A percentile compares a stretch with the other conserved stretches of the same genome.
These are phyloP conservation scores for Tylopilus orsonianus DNA, from an alignment of 1,284 basidiomycete genomes.

Conservation along the genomic window DNA sequence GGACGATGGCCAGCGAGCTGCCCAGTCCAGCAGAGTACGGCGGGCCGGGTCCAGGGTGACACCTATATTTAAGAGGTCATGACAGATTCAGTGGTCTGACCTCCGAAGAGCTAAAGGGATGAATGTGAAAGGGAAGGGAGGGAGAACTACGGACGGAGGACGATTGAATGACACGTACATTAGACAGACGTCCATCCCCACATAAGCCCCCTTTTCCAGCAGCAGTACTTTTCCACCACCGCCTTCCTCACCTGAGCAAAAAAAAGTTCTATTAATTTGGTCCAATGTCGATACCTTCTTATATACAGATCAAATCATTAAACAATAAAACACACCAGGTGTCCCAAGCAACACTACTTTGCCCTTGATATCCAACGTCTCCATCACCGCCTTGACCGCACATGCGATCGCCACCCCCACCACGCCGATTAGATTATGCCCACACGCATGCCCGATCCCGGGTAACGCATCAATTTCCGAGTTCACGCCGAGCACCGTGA, in stretches of 20 bases:
- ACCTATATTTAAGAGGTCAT: constrained; percentile 43
- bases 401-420: constrained; percentile 67
- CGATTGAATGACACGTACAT: constrained; percentile 44
- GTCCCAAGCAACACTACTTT: constrained; percentile 73
- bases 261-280: too few relatives aligned
- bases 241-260: constrained; percentile 74
- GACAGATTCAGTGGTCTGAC: not conserved
- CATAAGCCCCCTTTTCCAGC: constrained; percentile 63
- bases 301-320: too few relatives aligned
- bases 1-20: constrained; percentile 52
- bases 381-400: constrained; percentile 57
- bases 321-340: constrained; percentile 45
- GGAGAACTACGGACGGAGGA: not conserved
- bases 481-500: constrained; percentile 62
- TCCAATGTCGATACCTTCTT: too few relatives aligned
- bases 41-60: constrained; percentile 63
- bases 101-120: too few relatives aligned
- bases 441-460: constrained; percentile 72
- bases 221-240: constrained; percentile 69
- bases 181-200: constrained; percentile 66
- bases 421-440: constrained; percentile 79
- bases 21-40: constrained; percentile 52
- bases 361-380: constrained; percentile 57
- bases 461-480: constrained; percentile 71
- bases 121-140: too few relatives aligned